These are phyloP conservation scores for Vitis riparia DNA, from an alignment of 164 flowering plant genomes.

Conservation along the genomic window DNA sequence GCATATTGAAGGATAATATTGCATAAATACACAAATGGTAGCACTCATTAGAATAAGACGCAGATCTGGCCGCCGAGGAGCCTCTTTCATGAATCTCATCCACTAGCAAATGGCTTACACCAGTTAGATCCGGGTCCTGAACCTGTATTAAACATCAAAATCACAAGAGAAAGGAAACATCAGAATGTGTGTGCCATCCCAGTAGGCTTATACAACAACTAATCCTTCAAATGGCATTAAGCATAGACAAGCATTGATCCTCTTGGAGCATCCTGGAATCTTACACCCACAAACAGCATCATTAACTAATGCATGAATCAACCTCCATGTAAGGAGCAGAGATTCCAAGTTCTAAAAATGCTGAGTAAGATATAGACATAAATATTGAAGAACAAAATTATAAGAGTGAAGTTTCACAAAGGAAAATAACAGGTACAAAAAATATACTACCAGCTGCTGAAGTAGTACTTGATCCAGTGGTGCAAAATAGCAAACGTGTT, in stretches of 20 bases:
- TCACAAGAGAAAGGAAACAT: conserved; percentile 1
- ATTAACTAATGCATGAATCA: no score
- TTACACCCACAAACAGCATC: background rate
- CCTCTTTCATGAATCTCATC: conserved; percentile 99
- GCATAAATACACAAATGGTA: conserved; percentile 30
- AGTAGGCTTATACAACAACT: background rate
- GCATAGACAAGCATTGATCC: background rate
- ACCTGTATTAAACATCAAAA: conserved; percentile 52
- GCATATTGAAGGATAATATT: conserved; percentile 6
- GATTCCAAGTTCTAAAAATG: background rate
- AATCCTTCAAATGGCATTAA: background rate
- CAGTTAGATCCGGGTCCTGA: conserved; percentile 74
- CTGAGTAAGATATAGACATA: background rate
- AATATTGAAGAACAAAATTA: background rate
- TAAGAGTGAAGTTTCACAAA: no score
- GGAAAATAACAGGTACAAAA: no score
- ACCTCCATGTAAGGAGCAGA: no score
- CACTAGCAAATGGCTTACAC: conserved; percentile 87
- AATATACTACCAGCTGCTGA: conserved; percentile 63
- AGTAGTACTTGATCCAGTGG: conserved; percentile 81
- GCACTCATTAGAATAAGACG: conserved; percentile 96
- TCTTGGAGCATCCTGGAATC: background rate
- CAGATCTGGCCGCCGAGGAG: conserved; percentile 81
- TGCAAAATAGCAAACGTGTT: conserved; percentile 85
- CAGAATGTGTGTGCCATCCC: background rate